Conservation (phyloP, 768 basidiomycete genomes). For the Collybiopsis confluens region DNA sequence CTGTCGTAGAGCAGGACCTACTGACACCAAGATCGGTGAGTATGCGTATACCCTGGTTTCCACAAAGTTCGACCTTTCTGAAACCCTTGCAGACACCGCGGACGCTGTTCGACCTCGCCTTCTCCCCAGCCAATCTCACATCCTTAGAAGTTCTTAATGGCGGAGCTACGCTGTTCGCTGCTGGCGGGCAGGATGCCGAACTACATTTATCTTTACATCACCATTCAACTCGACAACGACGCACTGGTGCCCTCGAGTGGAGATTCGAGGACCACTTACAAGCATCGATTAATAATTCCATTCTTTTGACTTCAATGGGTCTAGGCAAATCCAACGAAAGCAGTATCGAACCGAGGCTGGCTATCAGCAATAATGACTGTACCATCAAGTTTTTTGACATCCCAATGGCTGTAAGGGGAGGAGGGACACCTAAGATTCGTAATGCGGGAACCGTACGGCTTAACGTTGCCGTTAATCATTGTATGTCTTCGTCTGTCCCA, state of each 20-base stretch:
- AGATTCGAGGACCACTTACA: conserved; percentile 47
- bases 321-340: conserved; percentile 57
- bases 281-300: conserved; percentile 82
- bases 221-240: conserved; percentile 13
- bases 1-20: conserved; percentile 62
- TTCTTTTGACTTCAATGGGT: conserved; percentile 60
- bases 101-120: conserved; percentile 48
- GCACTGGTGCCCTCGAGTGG: conserved; percentile 39
- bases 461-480: conserved; percentile 77
- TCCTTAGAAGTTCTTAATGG: conserved; percentile 48
- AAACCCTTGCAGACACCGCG: conserved; percentile 35
- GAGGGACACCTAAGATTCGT: conserved; percentile 36
- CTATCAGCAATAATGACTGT: conserved; percentile 84
- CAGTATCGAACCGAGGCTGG: conserved; percentile 69
- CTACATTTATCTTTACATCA: conserved; percentile 57
- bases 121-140: conserved; percentile 61
- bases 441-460: conserved; percentile 53
- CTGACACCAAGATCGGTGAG: conserved; percentile 42
- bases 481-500: conserved; percentile 37
- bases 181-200: conserved; percentile 71
- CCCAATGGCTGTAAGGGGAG: conserved; percentile 50
- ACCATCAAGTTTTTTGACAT: conserved; percentile 80
- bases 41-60: conserved; percentile 13
- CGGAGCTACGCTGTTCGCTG: conserved; percentile 62
- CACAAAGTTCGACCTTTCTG: conserved; percentile 10